Evolutionary conservation across 1,284 basidiomycete species (phyloP).

Genomic region (Abortiporus biennis): DNA sequence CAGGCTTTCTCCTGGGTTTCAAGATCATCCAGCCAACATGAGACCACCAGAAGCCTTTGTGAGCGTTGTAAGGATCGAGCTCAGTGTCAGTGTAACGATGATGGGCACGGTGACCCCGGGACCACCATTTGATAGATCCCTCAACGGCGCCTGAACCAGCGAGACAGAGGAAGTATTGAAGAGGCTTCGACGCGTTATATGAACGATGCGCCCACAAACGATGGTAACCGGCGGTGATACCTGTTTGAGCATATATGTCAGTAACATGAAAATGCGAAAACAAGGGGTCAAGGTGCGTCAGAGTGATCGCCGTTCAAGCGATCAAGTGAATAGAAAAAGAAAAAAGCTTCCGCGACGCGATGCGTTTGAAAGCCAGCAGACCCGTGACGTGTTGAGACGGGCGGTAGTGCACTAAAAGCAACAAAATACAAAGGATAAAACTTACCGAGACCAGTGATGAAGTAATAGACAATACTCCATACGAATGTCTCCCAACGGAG

Average conservation of each 20-base stretch:
- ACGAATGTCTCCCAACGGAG: constrained; percentile 64
- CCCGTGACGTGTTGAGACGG: too few relatives aligned
- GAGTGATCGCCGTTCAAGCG: neutral
- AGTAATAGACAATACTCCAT: constrained; percentile 79
- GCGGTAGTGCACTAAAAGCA: constrained; percentile 15
- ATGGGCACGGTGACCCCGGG: constrained; percentile 89
- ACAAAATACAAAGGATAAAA: constrained; percentile 8
- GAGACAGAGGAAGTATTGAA: constrained; percentile 76
- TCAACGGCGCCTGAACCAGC: constrained; percentile 85
- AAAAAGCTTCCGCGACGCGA: too few relatives aligned
- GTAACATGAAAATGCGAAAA: neutral
- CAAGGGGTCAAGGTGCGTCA: neutral
- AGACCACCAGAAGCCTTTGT: constrained; percentile 74
- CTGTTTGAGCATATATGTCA: constrained; percentile 18
- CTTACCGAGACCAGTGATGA: constrained; percentile 75
- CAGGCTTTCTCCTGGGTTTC: constrained; percentile 84
- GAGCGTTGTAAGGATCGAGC: constrained; percentile 90
- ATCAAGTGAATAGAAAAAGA: too few relatives aligned
- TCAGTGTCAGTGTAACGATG: constrained; percentile 95
- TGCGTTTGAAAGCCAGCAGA: too few relatives aligned
- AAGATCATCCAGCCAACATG: constrained; percentile 94
- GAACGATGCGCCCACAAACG: constrained; percentile 90
- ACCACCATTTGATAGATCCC: constrained; percentile 94
- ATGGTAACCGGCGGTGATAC: constrained; percentile 82
- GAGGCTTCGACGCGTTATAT: constrained; percentile 80